phyloP scores from a whole-genome alignment of 768 basidiomycete species.

The Obba rivulosa region DNA sequence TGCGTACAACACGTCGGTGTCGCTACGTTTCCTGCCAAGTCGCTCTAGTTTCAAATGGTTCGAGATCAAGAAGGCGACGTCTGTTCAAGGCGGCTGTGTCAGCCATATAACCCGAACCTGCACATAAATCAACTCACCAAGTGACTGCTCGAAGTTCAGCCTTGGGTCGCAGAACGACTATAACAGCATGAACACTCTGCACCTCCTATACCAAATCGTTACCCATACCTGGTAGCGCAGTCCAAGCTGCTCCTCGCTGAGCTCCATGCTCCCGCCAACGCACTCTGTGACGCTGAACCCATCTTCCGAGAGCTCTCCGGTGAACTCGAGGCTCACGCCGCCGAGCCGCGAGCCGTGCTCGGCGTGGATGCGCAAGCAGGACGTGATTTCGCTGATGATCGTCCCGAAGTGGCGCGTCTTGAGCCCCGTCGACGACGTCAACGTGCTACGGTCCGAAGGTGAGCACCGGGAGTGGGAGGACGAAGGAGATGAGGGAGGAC shows the following conservation, averaged over 20 bases:
- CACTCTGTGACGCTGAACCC: conserved; percentile 97
- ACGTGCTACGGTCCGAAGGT: conserved; percentile 49
- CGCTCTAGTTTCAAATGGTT: conserved; percentile 74
- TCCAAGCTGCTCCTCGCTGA: conserved; percentile 84
- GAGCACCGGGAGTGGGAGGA: background rate
- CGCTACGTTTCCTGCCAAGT: conserved; percentile 11
- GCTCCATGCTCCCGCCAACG: conserved; percentile 92
- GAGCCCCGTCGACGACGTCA: conserved; percentile 70
- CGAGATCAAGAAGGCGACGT: conserved; percentile 83
- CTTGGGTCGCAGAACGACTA: conserved; percentile 93
- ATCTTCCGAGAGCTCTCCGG: conserved; percentile 85
- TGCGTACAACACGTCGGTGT: conserved; percentile 25
- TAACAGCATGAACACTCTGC: background rate
- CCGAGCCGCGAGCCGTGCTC: conserved; percentile 69
- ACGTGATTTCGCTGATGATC: conserved; percentile 82
- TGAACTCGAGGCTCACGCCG: conserved; percentile 58
- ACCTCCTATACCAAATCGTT: background rate
- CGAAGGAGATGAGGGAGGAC: conserved; percentile 22
- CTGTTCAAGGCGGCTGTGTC: conserved; percentile 27
- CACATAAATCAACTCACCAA: conserved; percentile 50
- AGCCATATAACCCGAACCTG: background rate
- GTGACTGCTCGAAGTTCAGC: conserved; percentile 88
- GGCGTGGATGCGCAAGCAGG: conserved; percentile 77
- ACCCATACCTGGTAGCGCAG: conserved; percentile 73
- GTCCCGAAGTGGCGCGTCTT: conserved; percentile 90